Evolutionary conservation across 1,284 basidiomycete genomes (phyloP), one percentile per base, ranked within the genome.

Genomic region (Microbotryum saponariae): DNA sequence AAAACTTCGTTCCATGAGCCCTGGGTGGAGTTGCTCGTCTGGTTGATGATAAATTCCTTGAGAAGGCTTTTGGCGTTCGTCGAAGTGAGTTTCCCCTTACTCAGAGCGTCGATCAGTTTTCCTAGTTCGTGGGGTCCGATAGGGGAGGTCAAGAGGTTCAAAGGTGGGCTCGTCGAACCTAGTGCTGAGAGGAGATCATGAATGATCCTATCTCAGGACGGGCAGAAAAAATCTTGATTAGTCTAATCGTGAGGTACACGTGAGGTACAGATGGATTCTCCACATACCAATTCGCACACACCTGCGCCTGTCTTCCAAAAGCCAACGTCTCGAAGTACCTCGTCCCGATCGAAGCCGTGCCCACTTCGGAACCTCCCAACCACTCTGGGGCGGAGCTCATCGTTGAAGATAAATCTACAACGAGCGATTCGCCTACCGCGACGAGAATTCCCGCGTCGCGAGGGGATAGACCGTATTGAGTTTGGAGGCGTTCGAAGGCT

Each of bases 271-370:
- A 27, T 27, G n/a, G 16, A 44, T 37, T 20, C 23, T 20, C n/a
- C 2, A 74, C 80, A 56, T 60, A 91, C 93, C 92, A 97, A 74
- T 97, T 97, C 31, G 87, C 81, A 7, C 85, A 88, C 6, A 82
- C 78, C 71, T 86, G 86, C 1, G 87, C 81, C 63, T 86, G 81
- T 54, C 85, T 79, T 10, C 79, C 80, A 29, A 73, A 71, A 0
- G 81, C 75, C 73, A 91, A 80, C 6, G 76, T 76, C 70, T 93
- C 88, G 71, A 92, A 94, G 75, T 87, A 94, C 3, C 78, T 77
- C 2, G 91, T 79, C 1, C 82, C 83, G 2, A 60, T 42, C n/a
- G 72, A 73, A 3, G 82, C 77, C 29, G 73, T 75, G 54, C 77
- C 80, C 85, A 65, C 86, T 85, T 66, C 81, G 4, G 37, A 42